Evolutionary conservation across 371 early-diverging fungal species (phyloP), one percentile per base, ranked within the genome.

Genomic region (Mucor racemosus): DNA sequence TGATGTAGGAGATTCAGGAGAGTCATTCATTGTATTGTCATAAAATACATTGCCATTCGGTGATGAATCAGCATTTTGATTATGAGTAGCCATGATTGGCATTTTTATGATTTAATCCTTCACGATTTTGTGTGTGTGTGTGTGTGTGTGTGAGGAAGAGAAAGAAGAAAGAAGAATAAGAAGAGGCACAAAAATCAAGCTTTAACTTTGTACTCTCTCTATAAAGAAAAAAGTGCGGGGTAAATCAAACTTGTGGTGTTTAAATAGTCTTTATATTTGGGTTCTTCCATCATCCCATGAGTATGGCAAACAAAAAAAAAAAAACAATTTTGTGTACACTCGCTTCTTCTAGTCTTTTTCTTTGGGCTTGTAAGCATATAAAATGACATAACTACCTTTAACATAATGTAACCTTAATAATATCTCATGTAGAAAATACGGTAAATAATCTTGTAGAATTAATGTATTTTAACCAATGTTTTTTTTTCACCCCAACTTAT

Each of bases 151-250:
- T 26, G 57, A 15, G 53, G 6, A 14, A 40, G 21, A 54, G 26
- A 63, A 55, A 44, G 41, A 53, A 55, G 21, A 41, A 54, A 39
- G 21, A 68, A 58, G 21, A 62, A 38, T 48, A 46, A 17, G 40
- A 62, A 38, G 56, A 46, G 53, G 31, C 53, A 56, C 46, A 62
- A 31, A 65, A 58, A 21, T n/a, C 42, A 60, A 26, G 41, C 61
- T 60, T 60, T 42, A 31, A 44, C 21, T 17, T 44, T 60, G 46
- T 41, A 35, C 35, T 40, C 57, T 42, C 46, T 40, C 57, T 42
- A n/a, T 53, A 53, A 50, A 48, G 31, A 50, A 40, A 66, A 53
- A 59, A 66, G 46, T 53, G 66, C 66, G 66, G 66, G 66, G 66
- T 66, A 66, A 66, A 66, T 65, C 65, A 65, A 55, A 42, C 3